Percentiles rank a stretch among this genome's conserved stretches.
phyloP scores from a whole-genome alignment of 2,329 filamentous ascomycete species.

The Sclerotinia minor region DNA sequence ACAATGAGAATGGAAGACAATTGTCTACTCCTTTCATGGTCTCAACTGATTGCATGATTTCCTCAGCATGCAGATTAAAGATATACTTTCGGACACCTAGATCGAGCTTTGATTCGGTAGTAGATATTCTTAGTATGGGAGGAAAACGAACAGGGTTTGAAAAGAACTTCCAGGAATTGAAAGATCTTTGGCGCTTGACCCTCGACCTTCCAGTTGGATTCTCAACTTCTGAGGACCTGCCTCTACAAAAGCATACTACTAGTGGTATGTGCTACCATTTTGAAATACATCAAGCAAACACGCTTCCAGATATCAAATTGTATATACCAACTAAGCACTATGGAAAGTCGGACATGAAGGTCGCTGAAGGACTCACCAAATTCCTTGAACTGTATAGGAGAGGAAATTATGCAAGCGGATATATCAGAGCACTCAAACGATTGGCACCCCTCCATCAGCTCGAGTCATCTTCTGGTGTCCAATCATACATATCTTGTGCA shows the following conservation, averaged over 20 bases:
- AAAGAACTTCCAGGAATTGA: constrained; percentile 1
- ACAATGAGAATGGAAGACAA: constrained; percentile 1
- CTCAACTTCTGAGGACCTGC: not conserved
- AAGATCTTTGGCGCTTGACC: constrained; percentile 8
- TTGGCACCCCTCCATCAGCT: constrained; percentile 9
- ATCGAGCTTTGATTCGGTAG: constrained; percentile 9
- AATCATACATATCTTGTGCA: constrained; percentile 8
- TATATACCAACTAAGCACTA: constrained; percentile 13
- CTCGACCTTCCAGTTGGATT: constrained; percentile 1
- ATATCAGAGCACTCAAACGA: not conserved
- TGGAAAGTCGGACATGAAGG: constrained; percentile 5
- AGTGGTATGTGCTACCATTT: constrained; percentile 14
- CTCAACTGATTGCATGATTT: constrained; percentile 6
- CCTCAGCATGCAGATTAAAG: constrained; percentile 7
- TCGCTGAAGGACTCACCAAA: not conserved
- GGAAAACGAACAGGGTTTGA: not conserved
- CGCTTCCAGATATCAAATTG: constrained; percentile 8
- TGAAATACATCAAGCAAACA: constrained; percentile 4
- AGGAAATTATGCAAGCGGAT: not conserved
- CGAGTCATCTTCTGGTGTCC: constrained; percentile 8
- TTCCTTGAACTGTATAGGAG: not conserved
- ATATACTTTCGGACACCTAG: constrained; percentile 7
- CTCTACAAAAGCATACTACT: not conserved
- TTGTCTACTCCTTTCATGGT: constrained; percentile 13
- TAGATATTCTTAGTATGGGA: constrained; percentile 5